phyloP scores from a whole-genome alignment of 371 early-diverging fungal genomes.

The Sporodiniella umbellata region DNA sequence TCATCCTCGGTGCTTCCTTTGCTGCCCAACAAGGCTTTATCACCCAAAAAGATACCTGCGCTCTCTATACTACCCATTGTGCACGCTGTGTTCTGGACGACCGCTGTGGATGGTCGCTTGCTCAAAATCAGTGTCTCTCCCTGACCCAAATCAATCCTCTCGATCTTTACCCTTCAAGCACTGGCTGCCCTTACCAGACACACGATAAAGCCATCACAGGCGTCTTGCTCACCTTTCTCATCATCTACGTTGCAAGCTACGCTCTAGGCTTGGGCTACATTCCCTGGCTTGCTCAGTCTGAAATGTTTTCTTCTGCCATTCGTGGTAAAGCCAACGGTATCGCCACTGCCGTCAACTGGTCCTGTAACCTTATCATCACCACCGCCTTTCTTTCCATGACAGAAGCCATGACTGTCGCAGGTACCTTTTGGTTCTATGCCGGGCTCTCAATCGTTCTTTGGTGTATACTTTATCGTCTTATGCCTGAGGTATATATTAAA shows the following conservation, averaged over 20 bases:
- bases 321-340: slow-evolving; percentile 63
- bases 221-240: slow-evolving; percentile 29
- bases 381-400: slow-evolving; percentile 58
- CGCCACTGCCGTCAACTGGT: slow-evolving; percentile 66
- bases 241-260: slow-evolving; percentile 62
- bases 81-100: slow-evolving; percentile 66
- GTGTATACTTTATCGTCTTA: slow-evolving; percentile 43
- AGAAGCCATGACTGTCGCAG: slow-evolving; percentile 52
- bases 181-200: slow-evolving; percentile 32
- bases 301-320: slow-evolving; percentile 57
- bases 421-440: slow-evolving; percentile 65
- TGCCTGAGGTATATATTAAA: slow-evolving; percentile 45
- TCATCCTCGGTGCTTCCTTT: slow-evolving; percentile 56
- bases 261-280: slow-evolving; percentile 66
- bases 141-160: slow-evolving; percentile 4
- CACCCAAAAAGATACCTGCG: slow-evolving; percentile 44
- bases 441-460: slow-evolving; percentile 49
- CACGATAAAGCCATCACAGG: slow-evolving; percentile 28
- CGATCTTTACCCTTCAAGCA: slow-evolving; percentile 27
- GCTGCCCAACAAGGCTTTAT: slow-evolving; percentile 56
- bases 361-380: slow-evolving; percentile 55
- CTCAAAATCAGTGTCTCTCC: slow-evolving; percentile 19
- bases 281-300: slow-evolving; percentile 64
- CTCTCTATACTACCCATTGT: slow-evolving; percentile 50
- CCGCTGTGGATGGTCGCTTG: slow-evolving; percentile 49